A percentile compares a stretch with the other conserved stretches of the same genome.
Conservation (phyloP, 1,284 basidiomycete species). For the Leccinum subfulvum region DNA sequence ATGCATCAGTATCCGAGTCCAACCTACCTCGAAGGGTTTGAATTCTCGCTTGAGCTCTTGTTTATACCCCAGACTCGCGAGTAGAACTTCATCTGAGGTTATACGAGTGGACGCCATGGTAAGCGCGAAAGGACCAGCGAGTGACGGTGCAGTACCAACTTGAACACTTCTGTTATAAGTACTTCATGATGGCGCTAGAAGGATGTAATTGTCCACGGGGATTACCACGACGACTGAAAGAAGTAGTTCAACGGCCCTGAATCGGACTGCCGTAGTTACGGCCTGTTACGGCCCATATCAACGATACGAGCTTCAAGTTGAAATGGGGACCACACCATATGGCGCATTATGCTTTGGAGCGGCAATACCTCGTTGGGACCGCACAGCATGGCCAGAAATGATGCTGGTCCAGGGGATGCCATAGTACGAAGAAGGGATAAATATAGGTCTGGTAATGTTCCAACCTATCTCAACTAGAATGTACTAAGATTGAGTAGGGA, state of each 20-base stretch:
- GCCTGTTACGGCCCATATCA: no score
- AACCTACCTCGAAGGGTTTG: slow-evolving; percentile 20
- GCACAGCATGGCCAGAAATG: background rate
- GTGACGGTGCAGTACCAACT: background rate
- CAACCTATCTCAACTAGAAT: background rate
- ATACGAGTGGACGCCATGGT: background rate
- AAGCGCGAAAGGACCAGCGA: background rate
- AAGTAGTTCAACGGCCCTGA: background rate
- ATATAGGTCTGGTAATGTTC: background rate
- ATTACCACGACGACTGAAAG: background rate
- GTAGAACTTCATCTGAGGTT: slow-evolving; percentile 30
- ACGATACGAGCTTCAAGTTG: background rate
- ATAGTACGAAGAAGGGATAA: no score
- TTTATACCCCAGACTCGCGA: slow-evolving; percentile 41
- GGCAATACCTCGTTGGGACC: no score
- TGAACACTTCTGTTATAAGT: background rate
- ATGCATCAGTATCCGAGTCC: background rate
- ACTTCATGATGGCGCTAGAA: background rate
- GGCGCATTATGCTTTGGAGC: no score
- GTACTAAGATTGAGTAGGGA: no score
- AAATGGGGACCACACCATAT: background rate
- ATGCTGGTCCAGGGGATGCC: background rate
- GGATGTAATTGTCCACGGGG: background rate
- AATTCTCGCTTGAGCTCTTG: slow-evolving; percentile 43
- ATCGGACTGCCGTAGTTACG: background rate